These are phyloP conservation scores for Fusarium proliferatum DNA, from an alignment of 2,329 filamentous ascomycete genomes.

Conservation along the genomic window DNA sequence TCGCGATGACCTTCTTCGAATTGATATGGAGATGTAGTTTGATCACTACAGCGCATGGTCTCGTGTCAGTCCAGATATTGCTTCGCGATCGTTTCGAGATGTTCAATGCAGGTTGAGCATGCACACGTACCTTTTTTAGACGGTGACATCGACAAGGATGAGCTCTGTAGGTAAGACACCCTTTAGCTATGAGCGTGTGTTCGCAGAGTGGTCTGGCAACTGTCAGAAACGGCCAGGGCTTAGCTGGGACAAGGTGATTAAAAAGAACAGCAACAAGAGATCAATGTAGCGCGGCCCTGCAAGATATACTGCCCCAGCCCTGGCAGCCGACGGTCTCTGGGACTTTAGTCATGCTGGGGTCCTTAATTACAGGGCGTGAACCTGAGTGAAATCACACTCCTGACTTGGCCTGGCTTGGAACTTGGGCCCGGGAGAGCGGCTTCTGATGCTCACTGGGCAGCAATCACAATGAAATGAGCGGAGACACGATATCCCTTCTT, in stretches of 20 bases:
- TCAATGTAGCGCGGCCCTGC: conserved; percentile 41
- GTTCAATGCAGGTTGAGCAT: conserved; percentile 24
- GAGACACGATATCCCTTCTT: conserved; percentile 8
- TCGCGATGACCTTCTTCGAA: conserved; percentile 28
- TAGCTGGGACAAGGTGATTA: conserved; percentile 41
- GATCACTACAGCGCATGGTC: conserved; percentile 27
- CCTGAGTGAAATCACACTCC: conserved; percentile 33
- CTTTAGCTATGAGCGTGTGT: conserved; percentile 28
- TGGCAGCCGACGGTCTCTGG: conserved; percentile 17
- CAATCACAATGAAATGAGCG: conserved; percentile 17
- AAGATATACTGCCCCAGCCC: conserved; percentile 43
- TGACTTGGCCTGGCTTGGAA: conserved; percentile 16
- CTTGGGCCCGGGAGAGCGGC: conserved; percentile 11
- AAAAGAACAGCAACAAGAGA: conserved; percentile 36
- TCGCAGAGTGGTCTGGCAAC: conserved; percentile 30
- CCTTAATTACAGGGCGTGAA: conserved; percentile 30
- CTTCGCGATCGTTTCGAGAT: conserved; percentile 30
- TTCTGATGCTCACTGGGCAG: conserved; percentile 19
- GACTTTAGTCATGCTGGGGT: conserved; percentile 36
- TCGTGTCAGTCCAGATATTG: conserved; percentile 32
- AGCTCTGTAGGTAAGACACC: conserved; percentile 32
- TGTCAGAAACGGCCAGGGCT: conserved; percentile 41
- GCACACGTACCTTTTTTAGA: conserved; percentile 19
- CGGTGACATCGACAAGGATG: conserved; percentile 34
- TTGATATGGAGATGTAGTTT: conserved; percentile 25